Conservation (phyloP, 208 protist genomes). For the Crithidia acanthocephali region DNA sequence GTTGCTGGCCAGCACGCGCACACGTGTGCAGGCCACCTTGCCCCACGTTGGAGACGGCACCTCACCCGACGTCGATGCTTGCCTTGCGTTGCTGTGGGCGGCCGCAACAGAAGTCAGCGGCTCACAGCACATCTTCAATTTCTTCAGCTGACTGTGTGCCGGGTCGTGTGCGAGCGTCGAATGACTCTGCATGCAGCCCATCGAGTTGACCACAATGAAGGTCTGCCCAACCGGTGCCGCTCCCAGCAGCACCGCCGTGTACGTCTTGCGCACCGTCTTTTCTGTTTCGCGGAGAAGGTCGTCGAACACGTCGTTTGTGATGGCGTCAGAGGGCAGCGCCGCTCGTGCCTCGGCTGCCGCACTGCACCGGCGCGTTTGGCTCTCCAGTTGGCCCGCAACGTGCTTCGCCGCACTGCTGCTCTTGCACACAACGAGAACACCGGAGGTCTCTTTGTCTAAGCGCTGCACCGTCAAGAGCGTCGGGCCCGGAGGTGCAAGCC, state of each 20-base stretch:
- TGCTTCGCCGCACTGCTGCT: slow-evolving; percentile 26
- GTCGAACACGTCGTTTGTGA: slow-evolving; percentile 36
- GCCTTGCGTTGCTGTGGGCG: too few relatives aligned
- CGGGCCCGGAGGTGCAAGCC: background rate
- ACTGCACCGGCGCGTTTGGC: slow-evolving; percentile 41
- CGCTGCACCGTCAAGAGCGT: slow-evolving; percentile 70
- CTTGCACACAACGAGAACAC: slow-evolving; percentile 60
- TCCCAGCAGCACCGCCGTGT: slow-evolving; percentile 63
- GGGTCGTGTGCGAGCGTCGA: background rate
- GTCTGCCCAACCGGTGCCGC: slow-evolving; percentile 27
- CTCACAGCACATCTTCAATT: slow-evolving; percentile 83
- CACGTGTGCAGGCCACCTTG: slow-evolving; percentile 52
- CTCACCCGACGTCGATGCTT: too few relatives aligned
- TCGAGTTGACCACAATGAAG: slow-evolving; percentile 56
- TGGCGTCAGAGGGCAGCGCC: background rate
- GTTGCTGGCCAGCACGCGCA: slow-evolving; percentile 54
- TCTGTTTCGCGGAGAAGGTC: slow-evolving; percentile 23
- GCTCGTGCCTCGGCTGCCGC: slow-evolving; percentile 19
- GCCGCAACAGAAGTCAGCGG: background rate
- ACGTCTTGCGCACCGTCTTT: slow-evolving; percentile 61
- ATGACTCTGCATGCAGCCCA: slow-evolving; percentile 55
- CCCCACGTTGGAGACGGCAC: slow-evolving; percentile 8
- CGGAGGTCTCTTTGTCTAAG: slow-evolving; percentile 91
- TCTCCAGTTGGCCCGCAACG: slow-evolving; percentile 56
- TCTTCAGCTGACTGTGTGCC: slow-evolving; percentile 62